Evolutionary conservation across 371 early-diverging fungal genomes (phyloP).

Genomic region (Syncephalastrum sp.): DNA sequence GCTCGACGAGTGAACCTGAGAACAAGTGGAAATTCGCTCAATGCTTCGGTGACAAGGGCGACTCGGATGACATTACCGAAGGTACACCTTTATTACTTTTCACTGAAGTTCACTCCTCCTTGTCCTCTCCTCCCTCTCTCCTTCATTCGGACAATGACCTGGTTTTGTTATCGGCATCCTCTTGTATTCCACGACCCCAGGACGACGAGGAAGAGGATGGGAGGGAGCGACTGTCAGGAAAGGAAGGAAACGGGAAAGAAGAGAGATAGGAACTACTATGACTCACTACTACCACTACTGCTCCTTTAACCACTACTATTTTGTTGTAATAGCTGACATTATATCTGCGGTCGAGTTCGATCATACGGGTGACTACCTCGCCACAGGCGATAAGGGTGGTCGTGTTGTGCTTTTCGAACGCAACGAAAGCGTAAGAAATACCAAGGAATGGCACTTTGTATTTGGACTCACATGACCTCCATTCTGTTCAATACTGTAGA

Average conservation of each 20-base stretch:
- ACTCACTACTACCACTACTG: background rate
- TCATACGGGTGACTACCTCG: constrained; percentile 86
- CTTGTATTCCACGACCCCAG: background rate
- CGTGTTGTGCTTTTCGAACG: constrained; percentile 89
- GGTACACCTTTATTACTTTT: constrained; percentile 48
- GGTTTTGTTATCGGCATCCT: background rate
- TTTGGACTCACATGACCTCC: background rate
- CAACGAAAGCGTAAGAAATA: constrained; percentile 73
- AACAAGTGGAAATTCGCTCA: constrained; percentile 93
- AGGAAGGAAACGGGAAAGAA: background rate
- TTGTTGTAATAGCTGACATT: constrained; percentile 73
- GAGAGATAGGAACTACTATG: background rate
- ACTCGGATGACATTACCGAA: constrained; percentile 96
- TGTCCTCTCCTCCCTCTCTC: too few species aligned
- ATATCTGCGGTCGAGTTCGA: constrained; percentile 95
- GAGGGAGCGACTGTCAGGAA: too few species aligned
- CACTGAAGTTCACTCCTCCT: too few species aligned
- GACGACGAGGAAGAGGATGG: background rate
- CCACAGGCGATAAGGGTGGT: constrained; percentile 92
- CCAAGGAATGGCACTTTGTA: background rate
- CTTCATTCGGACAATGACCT: background rate
- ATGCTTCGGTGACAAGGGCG: constrained; percentile 99
- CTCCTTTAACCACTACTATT: background rate
- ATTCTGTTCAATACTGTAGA: constrained; percentile 46
- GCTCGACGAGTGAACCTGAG: constrained; percentile 8